Evolutionary conservation across 805 yeast genomes (phyloP).

Genomic region (Yamadazyma tumulicola): DNA sequence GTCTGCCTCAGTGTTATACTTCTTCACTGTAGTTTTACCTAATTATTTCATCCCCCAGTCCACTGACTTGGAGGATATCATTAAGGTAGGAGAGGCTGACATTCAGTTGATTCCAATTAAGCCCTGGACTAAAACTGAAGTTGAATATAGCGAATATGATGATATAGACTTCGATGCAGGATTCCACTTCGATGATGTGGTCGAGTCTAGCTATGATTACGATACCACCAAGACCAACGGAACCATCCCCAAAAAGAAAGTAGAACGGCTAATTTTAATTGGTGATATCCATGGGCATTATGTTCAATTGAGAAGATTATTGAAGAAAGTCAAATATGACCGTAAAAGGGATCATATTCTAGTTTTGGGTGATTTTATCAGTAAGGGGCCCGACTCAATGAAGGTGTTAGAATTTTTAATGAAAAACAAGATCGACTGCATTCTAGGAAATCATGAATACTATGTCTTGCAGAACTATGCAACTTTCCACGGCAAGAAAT

Average conservation of each 20-base stretch:
- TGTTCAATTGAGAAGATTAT: constrained; percentile 49
- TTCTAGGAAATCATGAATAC: constrained; percentile 88
- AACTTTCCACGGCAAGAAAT: constrained; percentile 48
- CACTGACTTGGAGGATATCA: constrained; percentile 21
- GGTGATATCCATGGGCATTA: constrained; percentile 91
- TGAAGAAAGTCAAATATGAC: constrained; percentile 48
- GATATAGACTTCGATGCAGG: constrained; percentile 10
- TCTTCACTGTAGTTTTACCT: constrained; percentile 34
- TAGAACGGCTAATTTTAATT: constrained; percentile 57
- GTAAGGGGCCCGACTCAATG: constrained; percentile 78
- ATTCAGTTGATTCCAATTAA: constrained; percentile 25
- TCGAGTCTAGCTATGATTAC: constrained; percentile 10
- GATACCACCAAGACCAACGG: constrained; percentile 1
- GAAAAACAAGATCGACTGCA: constrained; percentile 59
- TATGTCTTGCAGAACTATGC: constrained; percentile 65
- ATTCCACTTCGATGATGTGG: neutral
- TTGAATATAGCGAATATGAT: neutral
- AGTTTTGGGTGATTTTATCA: constrained; percentile 78
- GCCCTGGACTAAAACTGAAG: neutral
- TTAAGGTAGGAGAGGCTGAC: constrained; percentile 20
- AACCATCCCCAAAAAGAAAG: constrained; percentile 4
- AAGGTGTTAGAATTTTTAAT: constrained; percentile 65
- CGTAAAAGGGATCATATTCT: constrained; percentile 54
- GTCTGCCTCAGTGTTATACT: constrained; percentile 18
- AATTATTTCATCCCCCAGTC: constrained; percentile 31